A percentile compares a stretch with the other conserved stretches of the same genome.
These are phyloP conservation scores for Eucalyptus tenuipes DNA, from an alignment of 345 rosid species.

Conservation along the genomic window DNA sequence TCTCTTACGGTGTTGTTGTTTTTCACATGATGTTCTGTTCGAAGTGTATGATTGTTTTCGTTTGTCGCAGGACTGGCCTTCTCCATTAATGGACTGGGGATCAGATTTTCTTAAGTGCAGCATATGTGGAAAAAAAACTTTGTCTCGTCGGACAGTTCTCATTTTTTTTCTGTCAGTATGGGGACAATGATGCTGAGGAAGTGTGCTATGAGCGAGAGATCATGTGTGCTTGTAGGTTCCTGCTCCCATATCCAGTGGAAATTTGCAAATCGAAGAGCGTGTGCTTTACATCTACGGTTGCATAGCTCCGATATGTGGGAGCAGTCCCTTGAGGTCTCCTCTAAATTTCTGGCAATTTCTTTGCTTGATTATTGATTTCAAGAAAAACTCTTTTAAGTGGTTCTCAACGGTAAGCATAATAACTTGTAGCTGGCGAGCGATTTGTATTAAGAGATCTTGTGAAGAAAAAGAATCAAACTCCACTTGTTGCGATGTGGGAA, in stretches of 20 bases:
- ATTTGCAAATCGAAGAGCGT: conserved; percentile 44
- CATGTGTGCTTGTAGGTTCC: conserved; percentile 21
- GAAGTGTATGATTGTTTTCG: neutral
- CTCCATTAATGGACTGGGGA: conserved; percentile 20
- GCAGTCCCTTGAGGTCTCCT: conserved; percentile 39
- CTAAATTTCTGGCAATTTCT: neutral
- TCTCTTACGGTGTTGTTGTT: neutral
- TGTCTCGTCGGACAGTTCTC: conserved; percentile 71
- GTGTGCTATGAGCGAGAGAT: neutral
- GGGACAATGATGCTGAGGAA: neutral
- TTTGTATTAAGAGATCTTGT: conserved; percentile 44
- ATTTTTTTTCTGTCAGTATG: neutral
- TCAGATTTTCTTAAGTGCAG: conserved; percentile 28
- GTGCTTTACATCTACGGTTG: conserved; percentile 61
- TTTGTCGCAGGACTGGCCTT: conserved; percentile 63
- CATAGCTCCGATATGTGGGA: conserved; percentile 41
- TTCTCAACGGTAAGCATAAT: neutral
- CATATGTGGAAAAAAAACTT: conserved; percentile 42
- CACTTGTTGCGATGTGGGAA: neutral
- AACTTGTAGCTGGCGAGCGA: conserved; percentile 67
- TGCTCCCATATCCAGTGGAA: conserved; percentile 44
- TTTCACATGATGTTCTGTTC: neutral
- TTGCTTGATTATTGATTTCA: neutral
- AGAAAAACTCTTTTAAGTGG: neutral
- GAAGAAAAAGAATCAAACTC: conserved; percentile 1